A percentile compares a stretch with the other conserved stretches of the same genome.
Evolutionary conservation across 495 filamentous ascomycete species (phyloP).

Genomic region (Penicillium alfredii): DNA sequence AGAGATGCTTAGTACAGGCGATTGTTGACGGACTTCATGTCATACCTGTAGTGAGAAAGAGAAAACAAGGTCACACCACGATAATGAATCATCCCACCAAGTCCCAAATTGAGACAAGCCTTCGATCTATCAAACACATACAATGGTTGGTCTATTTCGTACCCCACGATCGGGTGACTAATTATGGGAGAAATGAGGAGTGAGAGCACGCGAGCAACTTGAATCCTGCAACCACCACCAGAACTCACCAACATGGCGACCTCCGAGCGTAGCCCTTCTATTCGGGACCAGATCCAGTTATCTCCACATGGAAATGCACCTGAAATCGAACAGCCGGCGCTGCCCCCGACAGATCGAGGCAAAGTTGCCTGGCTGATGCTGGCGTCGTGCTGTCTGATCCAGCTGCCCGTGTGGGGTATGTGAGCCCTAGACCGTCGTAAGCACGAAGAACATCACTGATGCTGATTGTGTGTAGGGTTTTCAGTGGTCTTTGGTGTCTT

Average conservation of each 20-base stretch:
- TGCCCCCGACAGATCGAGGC: constrained; percentile 56
- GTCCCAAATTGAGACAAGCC: too few species aligned
- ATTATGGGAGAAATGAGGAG: too few species aligned
- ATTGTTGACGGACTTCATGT: too few species aligned
- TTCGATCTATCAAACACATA: too few species aligned
- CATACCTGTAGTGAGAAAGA: too few species aligned
- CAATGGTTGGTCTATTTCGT: too few species aligned
- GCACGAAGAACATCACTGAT: neutral
- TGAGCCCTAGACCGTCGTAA: neutral
- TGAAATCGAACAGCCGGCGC: constrained; percentile 30
- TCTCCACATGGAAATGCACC: constrained; percentile 6
- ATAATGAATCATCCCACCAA: too few species aligned
- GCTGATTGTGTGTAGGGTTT: constrained; percentile 33
- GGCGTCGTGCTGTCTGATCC: constrained; percentile 53
- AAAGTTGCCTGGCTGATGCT: constrained; percentile 61
- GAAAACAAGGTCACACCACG: too few species aligned
- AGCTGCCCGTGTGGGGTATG: constrained; percentile 60
- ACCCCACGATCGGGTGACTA: too few species aligned
- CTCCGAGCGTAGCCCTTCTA: constrained; percentile 4
- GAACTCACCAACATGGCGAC: constrained; percentile 10
- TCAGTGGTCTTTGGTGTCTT: constrained; percentile 48
- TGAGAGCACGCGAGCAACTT: too few species aligned
- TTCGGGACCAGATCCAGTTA: constrained; percentile 4
- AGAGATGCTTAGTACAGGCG: too few species aligned
- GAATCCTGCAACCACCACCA: too few species aligned